Base-by-base conservation (phyloP, 2,329 filamentous ascomycete genomes). In the Aspergillus sp. region DNA sequence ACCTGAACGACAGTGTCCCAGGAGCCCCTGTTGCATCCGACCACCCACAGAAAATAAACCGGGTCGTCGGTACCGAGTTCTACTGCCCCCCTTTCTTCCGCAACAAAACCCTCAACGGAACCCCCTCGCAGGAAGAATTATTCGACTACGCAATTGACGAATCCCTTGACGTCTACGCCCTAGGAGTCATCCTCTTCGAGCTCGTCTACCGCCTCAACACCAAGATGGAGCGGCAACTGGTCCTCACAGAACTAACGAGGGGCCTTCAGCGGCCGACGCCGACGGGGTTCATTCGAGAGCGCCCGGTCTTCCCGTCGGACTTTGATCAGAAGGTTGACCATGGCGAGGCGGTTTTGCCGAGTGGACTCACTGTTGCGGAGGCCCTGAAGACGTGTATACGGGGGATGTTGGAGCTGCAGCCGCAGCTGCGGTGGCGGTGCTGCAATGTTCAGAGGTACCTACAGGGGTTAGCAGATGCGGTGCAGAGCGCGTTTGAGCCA, bases 131-230 rank as follows among this genome's bases (percentile, higher is more conserved):
- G 62, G 57, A 62, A 66, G 53, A 62, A 25, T 30, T 50, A 31
- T 43, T 57, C 62, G 48, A 63, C 25, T 75, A 76, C 25, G 64
- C 59, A 11, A 70, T 79, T 46, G 83, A 79, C 68, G 82, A 83
- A 60, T 86, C 84, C 57, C 73, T 88, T 1, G 88, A 90, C 64
- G 79, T 89, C 0, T 89, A 84, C 67, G 83, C 86, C 0, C 75
- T 89, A 1, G 87, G 87, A 0, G 81, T 89, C 11, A 84, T 89
- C 31, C 76, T 86, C 0, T 86, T 89, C 48, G 88, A 91, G 71
- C 77, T 90, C 50, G 66, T 89, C 0, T 84, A 82, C 63, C 78
- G 74, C 5, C 85, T 90, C 56, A 75, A 74, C 45, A 85, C 83
- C 0, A 80, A 76, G 49, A 80, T 81, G 69, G 82, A 84, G 63